Evolutionary conservation across 140 eudicot species (phyloP).

Genomic region (Flaveria floridana): DNA sequence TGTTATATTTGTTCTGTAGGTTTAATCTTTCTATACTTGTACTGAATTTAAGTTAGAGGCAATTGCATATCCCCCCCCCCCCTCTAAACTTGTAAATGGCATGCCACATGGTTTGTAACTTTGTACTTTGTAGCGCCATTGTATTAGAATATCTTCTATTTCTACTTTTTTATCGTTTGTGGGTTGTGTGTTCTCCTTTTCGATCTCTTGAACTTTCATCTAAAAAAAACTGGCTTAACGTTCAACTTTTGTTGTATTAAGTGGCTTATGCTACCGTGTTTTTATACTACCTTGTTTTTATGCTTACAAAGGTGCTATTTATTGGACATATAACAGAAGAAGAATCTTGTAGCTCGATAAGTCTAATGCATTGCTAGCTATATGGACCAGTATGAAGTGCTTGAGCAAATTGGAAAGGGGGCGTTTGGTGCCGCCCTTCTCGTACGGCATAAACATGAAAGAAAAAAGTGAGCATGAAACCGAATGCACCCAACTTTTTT

Average conservation of each 20-base stretch:
- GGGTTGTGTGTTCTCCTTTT: not conserved
- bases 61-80: no score
- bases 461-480: conserved; percentile 68
- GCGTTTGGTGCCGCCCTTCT: conserved; percentile 95
- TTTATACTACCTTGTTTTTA: conserved; percentile 20
- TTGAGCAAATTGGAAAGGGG: conserved; percentile 97
- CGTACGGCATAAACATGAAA: conserved; percentile 92
- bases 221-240: not conserved
- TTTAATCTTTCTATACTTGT: not conserved
- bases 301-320: conserved; percentile 22
- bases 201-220: conserved; percentile 8
- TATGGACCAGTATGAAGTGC: conserved; percentile 93
- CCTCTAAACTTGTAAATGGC: not conserved
- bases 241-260: conserved; percentile 9
- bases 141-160: not conserved
- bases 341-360: conserved; percentile 19
- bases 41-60: not conserved
- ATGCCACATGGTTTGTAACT: not conserved
- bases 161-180: conserved; percentile 10
- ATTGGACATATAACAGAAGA: conserved; percentile 28
- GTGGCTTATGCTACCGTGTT: conserved; percentile 14
- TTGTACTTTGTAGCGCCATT: not conserved
- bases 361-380: conserved; percentile 36
- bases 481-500: not conserved
- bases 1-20: not conserved